Evolutionary conservation across 768 basidiomycete genomes (phyloP).

Genomic region (Hypholoma sublateritium): DNA sequence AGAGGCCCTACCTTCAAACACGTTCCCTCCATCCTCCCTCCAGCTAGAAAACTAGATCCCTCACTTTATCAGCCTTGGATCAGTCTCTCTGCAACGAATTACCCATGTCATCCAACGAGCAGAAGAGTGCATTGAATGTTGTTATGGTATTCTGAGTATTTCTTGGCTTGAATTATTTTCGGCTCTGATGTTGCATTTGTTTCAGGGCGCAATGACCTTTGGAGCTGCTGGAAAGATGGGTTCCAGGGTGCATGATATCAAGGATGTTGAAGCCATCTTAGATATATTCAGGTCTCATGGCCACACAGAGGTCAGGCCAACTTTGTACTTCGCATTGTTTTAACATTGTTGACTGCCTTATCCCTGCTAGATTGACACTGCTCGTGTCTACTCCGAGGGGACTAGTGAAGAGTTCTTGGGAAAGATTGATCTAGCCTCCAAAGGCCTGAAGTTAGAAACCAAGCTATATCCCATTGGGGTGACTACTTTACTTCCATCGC

Average conservation of each 20-base stretch:
- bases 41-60: no score
- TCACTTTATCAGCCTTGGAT: no score
- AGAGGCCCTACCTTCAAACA: no score
- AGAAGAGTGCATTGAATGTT: slow-evolving; percentile 24
- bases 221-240: slow-evolving; percentile 46
- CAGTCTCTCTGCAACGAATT: background rate
- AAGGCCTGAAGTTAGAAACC: slow-evolving; percentile 57
- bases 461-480: slow-evolving; percentile 50
- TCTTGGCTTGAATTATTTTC: background rate
- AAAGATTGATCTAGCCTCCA: slow-evolving; percentile 45
- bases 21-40: no score
- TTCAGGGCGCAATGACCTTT: slow-evolving; percentile 57
- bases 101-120: background rate
- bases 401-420: slow-evolving; percentile 58
- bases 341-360: slow-evolving; percentile 49
- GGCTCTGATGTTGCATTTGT: background rate
- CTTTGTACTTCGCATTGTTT: no score
- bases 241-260: slow-evolving; percentile 47
- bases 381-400: slow-evolving; percentile 48
- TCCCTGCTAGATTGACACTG: slow-evolving; percentile 51
- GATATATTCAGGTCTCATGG: slow-evolving; percentile 56
- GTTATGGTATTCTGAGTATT: slow-evolving; percentile 42
- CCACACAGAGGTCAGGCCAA: slow-evolving; percentile 41
- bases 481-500: slow-evolving; percentile 50
- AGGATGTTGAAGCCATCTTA: slow-evolving; percentile 50